Conservation (phyloP, 345 rosid genomes). For the Erodium maritimum region DNA sequence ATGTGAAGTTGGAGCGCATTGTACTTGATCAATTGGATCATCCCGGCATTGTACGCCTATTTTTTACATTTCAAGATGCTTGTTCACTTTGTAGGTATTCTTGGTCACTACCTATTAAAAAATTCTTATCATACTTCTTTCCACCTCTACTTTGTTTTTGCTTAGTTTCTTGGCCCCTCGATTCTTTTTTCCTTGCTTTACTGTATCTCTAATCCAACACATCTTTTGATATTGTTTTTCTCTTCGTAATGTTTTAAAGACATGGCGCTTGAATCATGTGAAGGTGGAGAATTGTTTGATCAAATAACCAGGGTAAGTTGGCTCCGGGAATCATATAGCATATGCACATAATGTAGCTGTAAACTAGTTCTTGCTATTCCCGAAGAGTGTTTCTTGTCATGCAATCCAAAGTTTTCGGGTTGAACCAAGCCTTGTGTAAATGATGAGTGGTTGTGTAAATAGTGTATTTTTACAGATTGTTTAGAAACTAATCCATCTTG, state of each 20-base stretch:
- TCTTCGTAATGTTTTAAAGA: conserved; percentile 32
- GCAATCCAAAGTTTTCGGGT: background rate
- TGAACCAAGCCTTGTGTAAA: background rate
- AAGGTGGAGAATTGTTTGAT: conserved; percentile 97
- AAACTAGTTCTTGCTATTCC: background rate
- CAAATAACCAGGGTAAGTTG: conserved; percentile 88
- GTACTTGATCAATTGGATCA: conserved; percentile 96
- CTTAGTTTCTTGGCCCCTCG: background rate
- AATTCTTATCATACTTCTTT: background rate
- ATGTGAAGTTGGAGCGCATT: conserved; percentile 88
- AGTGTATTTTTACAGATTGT: background rate
- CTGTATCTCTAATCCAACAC: conserved; percentile 4
- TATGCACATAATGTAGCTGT: conserved; percentile 2
- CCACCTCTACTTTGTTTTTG: background rate
- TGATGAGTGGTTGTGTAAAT: background rate
- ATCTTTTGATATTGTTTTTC: conserved; percentile 17
- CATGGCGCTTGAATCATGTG: conserved; percentile 98
- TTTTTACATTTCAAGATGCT: conserved; percentile 84
- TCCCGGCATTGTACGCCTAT: conserved; percentile 85
- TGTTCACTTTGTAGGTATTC: conserved; percentile 72
- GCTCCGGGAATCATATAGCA: background rate
- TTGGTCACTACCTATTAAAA: conserved; percentile 5
- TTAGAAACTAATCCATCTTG: background rate
- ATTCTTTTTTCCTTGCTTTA: conserved; percentile 4
- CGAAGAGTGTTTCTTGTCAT: background rate